Evolutionary conservation across 129 eudicot species (phyloP).

Genomic region (Helianthus annuus): HanXRQr2.0-SUNRISE NC_035447.2:139709869-139710368

Average conservation of each 20-base stretch:
- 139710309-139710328: neutral
- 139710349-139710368: neutral
- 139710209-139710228: neutral
- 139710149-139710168: slow-evolving; percentile 13
- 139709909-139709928: no score
- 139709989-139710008: no score
- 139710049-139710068: no score
- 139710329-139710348: neutral
- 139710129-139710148: slow-evolving; percentile 1
- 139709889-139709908: no score
- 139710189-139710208: neutral
- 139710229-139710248: neutral
- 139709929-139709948: no score
- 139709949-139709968: no score
- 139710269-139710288: neutral
- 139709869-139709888: no score
- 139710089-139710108: neutral
- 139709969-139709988: no score
- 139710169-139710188: neutral
- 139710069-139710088: slow-evolving; percentile 1
- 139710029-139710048: no score
- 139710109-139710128: neutral
- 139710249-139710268: neutral
- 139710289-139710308: slow-evolving; percentile 4
- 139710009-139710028: no score